Conservation (phyloP, 75 land plant genomes). For the Larix kaempferi region DNA sequence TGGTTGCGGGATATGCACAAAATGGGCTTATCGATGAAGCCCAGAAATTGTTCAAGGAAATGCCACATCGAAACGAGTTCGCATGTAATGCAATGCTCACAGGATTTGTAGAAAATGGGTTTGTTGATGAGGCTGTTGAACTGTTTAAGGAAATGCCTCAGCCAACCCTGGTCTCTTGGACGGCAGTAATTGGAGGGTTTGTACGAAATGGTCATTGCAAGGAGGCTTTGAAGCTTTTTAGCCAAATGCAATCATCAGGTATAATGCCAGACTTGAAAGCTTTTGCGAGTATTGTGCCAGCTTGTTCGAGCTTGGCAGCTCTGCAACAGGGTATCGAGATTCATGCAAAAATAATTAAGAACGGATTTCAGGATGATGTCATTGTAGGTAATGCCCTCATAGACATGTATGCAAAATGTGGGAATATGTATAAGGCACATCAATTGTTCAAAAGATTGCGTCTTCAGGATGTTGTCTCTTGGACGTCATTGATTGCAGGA, state of each 20-base stretch:
- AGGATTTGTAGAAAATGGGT: conserved; percentile 16
- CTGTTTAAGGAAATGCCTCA: conserved; percentile 17
- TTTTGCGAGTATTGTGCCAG: conserved; percentile 22
- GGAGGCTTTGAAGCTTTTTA: conserved; percentile 17
- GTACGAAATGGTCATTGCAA: conserved; percentile 13
- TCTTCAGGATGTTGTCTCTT: conserved; percentile 2
- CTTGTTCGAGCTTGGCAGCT: conserved; percentile 22
- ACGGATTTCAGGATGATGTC: conserved; percentile 10
- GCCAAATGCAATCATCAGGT: conserved; percentile 15
- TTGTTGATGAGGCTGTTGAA: conserved; percentile 7
- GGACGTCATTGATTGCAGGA: conserved; percentile 23
- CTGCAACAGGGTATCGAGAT: conserved; percentile 21
- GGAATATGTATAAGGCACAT: conserved; percentile 5
- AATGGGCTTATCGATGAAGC: background rate
- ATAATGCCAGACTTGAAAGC: conserved; percentile 19
- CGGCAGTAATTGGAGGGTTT: conserved; percentile 24
- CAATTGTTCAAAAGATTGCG: conserved; percentile 11
- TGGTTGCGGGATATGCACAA: background rate
- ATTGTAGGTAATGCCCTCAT: conserved; percentile 14
- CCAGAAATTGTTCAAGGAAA: background rate
- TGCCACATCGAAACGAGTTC: background rate
- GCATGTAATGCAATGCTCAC: conserved; percentile 16
- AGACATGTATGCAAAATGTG: conserved; percentile 18
- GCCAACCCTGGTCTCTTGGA: conserved; percentile 24
- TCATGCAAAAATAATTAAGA: conserved; percentile 11